A percentile compares a stretch with the other conserved stretches of the same genome.
These are phyloP conservation scores for Phaffia australis DNA, from an alignment of 768 basidiomycete species.

Conservation along the genomic window DNA sequence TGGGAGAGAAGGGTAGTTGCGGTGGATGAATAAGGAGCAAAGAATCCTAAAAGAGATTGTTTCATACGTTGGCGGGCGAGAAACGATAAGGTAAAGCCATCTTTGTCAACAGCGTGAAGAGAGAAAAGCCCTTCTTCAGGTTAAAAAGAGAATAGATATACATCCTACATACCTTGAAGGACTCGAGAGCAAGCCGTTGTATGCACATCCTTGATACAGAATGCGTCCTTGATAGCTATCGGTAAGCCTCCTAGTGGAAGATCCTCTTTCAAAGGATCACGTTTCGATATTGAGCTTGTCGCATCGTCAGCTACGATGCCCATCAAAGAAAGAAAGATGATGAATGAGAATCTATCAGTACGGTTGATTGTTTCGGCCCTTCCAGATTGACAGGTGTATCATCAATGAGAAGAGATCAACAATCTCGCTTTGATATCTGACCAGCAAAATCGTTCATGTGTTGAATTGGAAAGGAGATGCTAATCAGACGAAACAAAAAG, in stretches of 20 bases:
- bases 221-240: slow-evolving; percentile 77
- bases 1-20: slow-evolving; percentile 55
- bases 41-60: slow-evolving; percentile 47
- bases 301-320: no score
- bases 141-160: not conserved
- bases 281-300: no score
- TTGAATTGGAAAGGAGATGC: not conserved
- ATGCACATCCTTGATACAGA: slow-evolving; percentile 54
- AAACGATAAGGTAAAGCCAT: not conserved
- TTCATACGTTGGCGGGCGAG: no score
- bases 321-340: no score
- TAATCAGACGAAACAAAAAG: not conserved
- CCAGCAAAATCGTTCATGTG: not conserved
- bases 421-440: not conserved
- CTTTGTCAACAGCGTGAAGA: no score
- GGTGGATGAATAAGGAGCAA: slow-evolving; percentile 75
- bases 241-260: slow-evolving; percentile 19
- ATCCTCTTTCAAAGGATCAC: not conserved
- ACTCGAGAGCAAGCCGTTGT: slow-evolving; percentile 72
- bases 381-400: no score
- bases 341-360: no score
- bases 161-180: slow-evolving; percentile 47
- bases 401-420: not conserved
- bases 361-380: no score
- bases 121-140: not conserved